A percentile compares a stretch with the other conserved stretches of the same genome.
Conservation (phyloP, 2,329 filamentous ascomycete genomes). For the Tolypocladium capitatum region DNA sequence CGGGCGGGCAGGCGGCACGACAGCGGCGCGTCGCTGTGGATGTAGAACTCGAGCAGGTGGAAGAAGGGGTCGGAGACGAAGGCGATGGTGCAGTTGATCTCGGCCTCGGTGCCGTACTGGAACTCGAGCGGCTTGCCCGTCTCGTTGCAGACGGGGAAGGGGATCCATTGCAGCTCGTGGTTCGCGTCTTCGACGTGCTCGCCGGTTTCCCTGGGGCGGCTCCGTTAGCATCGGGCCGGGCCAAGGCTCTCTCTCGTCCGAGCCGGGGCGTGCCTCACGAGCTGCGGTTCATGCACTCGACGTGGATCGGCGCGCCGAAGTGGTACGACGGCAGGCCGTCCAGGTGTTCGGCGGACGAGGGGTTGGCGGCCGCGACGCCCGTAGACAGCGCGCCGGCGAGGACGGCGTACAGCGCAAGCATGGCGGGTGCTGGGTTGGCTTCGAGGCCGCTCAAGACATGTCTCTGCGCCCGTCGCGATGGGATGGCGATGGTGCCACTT, state of each 20-base stretch:
- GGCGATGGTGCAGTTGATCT: constrained; percentile 73
- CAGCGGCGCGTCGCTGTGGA: constrained; percentile 89
- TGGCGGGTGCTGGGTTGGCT: not conserved
- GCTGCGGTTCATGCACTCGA: constrained; percentile 63
- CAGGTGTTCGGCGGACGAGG: constrained; percentile 10
- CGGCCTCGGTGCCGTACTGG: constrained; percentile 68
- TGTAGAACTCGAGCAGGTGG: constrained; percentile 90
- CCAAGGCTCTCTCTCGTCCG: not conserved
- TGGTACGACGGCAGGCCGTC: constrained; percentile 45
- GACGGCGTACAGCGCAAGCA: not conserved
- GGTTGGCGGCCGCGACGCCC: constrained; percentile 15
- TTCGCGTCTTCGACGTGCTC: constrained; percentile 74
- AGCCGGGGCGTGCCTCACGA: constrained; percentile 34
- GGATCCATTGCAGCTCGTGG: constrained; percentile 81
- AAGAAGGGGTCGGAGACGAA: constrained; percentile 69
- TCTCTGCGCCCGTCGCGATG: not conserved
- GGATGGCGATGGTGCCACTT: not conserved
- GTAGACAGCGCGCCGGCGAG: constrained; percentile 13
- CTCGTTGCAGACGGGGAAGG: constrained; percentile 84
- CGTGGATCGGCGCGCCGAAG: constrained; percentile 52
- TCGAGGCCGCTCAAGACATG: not conserved
- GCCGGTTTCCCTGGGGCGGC: constrained; percentile 58
- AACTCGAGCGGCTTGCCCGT: constrained; percentile 72
- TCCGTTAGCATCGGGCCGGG: not conserved
- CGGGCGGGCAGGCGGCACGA: constrained; percentile 79